Evolutionary conservation across 441 rosid genomes (phyloP).

Genomic region (California macrophylla): DNA sequence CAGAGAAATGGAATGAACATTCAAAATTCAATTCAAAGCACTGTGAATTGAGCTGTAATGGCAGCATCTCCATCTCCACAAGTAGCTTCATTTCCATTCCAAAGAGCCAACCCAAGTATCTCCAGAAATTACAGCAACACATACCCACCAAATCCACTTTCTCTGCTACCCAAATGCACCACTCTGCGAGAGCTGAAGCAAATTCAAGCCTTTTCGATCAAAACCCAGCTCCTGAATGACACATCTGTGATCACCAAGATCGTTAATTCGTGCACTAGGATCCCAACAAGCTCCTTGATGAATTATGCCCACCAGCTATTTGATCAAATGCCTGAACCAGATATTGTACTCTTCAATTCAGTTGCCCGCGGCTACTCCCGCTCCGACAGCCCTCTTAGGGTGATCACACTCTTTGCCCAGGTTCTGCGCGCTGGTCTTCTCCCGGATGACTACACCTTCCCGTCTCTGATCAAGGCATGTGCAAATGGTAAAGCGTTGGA

Average conservation of each 20-base stretch:
- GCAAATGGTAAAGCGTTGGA: constrained; percentile 38
- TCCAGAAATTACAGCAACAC: constrained; percentile 8
- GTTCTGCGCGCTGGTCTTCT: constrained; percentile 30
- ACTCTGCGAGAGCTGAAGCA: constrained; percentile 54
- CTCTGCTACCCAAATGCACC: constrained; percentile 39
- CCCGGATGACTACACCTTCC: constrained; percentile 62
- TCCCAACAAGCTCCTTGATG: constrained; percentile 37
- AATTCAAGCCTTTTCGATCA: constrained; percentile 55
- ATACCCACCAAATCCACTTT: constrained; percentile 25
- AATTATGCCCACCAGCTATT: constrained; percentile 54
- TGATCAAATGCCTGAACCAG: constrained; percentile 47
- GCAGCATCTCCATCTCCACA: constrained; percentile 26
- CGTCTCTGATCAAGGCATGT: constrained; percentile 63
- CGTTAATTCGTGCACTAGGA: constrained; percentile 38
- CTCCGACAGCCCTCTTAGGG: constrained; percentile 32
- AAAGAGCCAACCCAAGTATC: constrained; percentile 8
- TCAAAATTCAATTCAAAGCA: not conserved
- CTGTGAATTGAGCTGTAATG: constrained; percentile 23
- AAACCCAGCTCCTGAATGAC: constrained; percentile 46
- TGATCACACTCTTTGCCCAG: constrained; percentile 30
- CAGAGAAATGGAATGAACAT: not conserved
- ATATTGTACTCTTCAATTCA: constrained; percentile 39
- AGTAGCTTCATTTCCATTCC: constrained; percentile 15
- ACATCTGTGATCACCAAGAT: constrained; percentile 35
- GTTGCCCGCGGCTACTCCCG: constrained; percentile 71